phyloP scores from a whole-genome alignment of 768 basidiomycete species.

The Neoboletus magnificus region DNA sequence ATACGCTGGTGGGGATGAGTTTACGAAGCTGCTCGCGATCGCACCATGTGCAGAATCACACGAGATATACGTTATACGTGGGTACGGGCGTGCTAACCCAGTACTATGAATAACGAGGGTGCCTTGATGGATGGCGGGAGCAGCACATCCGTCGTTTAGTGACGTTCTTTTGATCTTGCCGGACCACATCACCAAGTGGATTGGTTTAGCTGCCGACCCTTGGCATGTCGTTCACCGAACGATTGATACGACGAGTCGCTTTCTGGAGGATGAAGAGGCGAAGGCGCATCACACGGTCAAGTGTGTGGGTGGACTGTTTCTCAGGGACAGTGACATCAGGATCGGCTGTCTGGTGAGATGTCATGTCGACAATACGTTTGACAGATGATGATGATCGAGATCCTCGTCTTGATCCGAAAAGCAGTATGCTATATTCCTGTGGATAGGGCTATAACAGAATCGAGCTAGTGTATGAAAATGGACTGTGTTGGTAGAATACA shows the following conservation, averaged over 20 bases:
- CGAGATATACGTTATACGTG: constrained; percentile 14
- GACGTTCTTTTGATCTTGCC: constrained; percentile 36
- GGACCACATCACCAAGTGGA: constrained; percentile 24
- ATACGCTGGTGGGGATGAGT: constrained; percentile 37
- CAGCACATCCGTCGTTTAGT: constrained; percentile 34
- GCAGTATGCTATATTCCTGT: neutral
- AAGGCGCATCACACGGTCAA: neutral
- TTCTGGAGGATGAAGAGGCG: constrained; percentile 10
- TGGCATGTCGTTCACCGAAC: constrained; percentile 17
- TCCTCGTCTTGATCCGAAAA: neutral
- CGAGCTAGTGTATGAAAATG: neutral
- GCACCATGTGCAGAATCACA: constrained; percentile 12
- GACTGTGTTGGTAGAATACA: constrained; percentile 18
- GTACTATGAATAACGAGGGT: neutral
- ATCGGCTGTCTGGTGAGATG: constrained; percentile 6
- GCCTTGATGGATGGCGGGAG: constrained; percentile 19
- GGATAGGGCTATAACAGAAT: neutral
- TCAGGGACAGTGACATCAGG: constrained; percentile 5
- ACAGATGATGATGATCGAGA: neutral
- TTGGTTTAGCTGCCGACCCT: constrained; percentile 21
- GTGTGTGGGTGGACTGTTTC: constrained; percentile 2
- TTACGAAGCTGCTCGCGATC: constrained; percentile 31
- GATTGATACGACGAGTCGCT: constrained; percentile 20
- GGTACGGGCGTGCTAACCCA: neutral
- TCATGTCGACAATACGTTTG: neutral